Evolutionary conservation across 2,329 filamentous ascomycete species (phyloP).

Genomic region (Diplodia mutila): DNA sequence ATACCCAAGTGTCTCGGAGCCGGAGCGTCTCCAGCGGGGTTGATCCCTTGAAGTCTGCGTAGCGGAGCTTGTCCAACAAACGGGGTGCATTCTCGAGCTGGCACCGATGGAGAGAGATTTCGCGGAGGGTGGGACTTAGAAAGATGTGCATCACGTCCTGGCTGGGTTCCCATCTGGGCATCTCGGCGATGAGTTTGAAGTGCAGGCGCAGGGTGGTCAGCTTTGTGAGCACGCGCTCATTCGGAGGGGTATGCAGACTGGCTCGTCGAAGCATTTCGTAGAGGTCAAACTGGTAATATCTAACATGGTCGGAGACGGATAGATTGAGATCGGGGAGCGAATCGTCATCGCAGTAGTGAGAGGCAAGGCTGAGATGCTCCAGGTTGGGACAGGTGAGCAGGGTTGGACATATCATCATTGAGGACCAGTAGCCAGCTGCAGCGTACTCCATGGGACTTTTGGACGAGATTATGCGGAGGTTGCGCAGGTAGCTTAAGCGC

Average conservation of each 20-base stretch:
- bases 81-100: not conserved
- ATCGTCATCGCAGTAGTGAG: not conserved
- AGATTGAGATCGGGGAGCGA: not conserved
- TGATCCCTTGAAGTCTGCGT: not conserved
- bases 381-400: not conserved
- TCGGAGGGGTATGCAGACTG: not conserved
- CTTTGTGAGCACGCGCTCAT: not conserved
- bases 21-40: conserved; percentile 4
- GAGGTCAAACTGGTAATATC: not conserved
- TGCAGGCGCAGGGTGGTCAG: not conserved
- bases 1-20: not conserved
- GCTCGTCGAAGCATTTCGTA: not conserved
- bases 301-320: not conserved
- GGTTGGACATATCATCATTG: not conserved
- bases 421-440: not conserved
- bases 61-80: not conserved
- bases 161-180: not conserved
- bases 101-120: not conserved
- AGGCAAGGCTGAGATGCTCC: not conserved
- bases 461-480: not conserved
- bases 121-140: conserved; percentile 5
- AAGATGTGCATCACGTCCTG: not conserved
- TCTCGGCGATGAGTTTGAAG: not conserved
- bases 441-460: too few relatives aligned
- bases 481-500: not conserved